A percentile compares a stretch with the other conserved stretches of the same genome.
Evolutionary conservation across 352 stramenopile genomes (phyloP).

Genomic region (Phytophthora crassamura): DNA sequence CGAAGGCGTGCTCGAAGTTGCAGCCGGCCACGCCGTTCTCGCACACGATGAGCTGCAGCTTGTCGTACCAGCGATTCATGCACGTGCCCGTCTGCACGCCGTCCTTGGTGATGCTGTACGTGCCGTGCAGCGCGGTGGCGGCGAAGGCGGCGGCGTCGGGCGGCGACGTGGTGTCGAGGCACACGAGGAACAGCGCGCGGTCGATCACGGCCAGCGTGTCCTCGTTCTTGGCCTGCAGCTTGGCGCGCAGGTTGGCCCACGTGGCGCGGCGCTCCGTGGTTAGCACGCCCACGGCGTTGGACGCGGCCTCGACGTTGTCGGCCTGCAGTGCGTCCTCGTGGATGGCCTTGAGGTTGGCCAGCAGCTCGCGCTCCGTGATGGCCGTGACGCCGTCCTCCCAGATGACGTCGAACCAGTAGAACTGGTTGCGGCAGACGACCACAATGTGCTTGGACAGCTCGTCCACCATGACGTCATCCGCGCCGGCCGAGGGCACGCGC

Average conservation of each 20-base stretch:
- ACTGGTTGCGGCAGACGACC: slow-evolving; percentile 93
- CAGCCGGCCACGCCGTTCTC: slow-evolving; percentile 94
- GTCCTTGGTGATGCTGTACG: slow-evolving; percentile 83
- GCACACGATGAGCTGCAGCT: slow-evolving; percentile 96
- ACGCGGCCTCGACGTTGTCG: slow-evolving; percentile 59
- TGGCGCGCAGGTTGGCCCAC: slow-evolving; percentile 90
- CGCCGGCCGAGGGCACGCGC: slow-evolving; percentile 77
- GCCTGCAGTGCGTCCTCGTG: slow-evolving; percentile 79
- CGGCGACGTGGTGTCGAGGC: slow-evolving; percentile 93
- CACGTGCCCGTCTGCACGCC: slow-evolving; percentile 91
- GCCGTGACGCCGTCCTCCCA: slow-evolving; percentile 87
- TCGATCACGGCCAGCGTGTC: slow-evolving; percentile 92
- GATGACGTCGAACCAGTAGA: slow-evolving; percentile 96
- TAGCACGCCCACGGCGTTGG: slow-evolving; percentile 89
- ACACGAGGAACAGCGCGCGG: slow-evolving; percentile 94
- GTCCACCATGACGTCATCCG: slow-evolving; percentile 86
- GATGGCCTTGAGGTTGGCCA: slow-evolving; percentile 93
- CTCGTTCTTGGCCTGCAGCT: slow-evolving; percentile 79
- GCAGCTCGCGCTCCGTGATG: slow-evolving; percentile 92
- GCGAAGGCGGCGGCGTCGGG: slow-evolving; percentile 77
- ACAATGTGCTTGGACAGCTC: slow-evolving; percentile 92
- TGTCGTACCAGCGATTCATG: slow-evolving; percentile 98
- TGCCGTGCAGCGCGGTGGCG: slow-evolving; percentile 92
- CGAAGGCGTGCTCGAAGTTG: slow-evolving; percentile 98
- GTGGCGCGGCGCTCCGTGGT: slow-evolving; percentile 91